Base-by-base conservation (phyloP, 73 alveolate species). In the Paramecium octaurelia region DNA sequence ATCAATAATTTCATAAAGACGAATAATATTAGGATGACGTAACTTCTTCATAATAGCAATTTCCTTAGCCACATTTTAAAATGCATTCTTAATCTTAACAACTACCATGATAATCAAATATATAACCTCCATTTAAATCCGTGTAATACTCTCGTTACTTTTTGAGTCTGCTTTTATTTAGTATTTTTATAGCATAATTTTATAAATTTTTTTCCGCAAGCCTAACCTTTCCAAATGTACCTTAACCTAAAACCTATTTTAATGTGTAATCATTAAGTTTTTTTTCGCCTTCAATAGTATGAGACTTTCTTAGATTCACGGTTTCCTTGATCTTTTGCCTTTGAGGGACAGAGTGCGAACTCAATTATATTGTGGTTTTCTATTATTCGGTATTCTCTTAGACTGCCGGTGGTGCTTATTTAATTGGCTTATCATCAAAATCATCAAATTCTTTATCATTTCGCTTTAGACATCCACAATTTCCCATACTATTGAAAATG, bases 31-130 rank as follows among this genome's bases (percentile, higher is more conserved):
- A 23, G 98, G 98, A 94, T 98, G 99, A 23, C 93, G 94, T 93
- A 98, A 76, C 93, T 95, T 97, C 93, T 97, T 97, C 99, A 98
- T 98, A 59, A 98, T 96, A 58, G 98, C 99, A 40, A 98, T 98
- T 93, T 98, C 99, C 70, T 96, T 75, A 31, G 92, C 90, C 14
- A 98, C 99, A 93, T 96, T 96, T 75, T 96, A 95, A 10, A 98
- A 86, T 18, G 96, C 95, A 77, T 92, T 93, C 40, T 93, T 94
- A 86, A 89, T 91, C 3, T 92, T 93, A 94, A 94, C 93, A 11
- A 92, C 97, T 87, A 54, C 2, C 1, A 54, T 58, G 16, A 58
- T 87, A n/a, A 80, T 94, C 96, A 58, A 44, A 75, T 6, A 59
- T 92, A 9, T 86, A 76, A 42, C 97, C 98, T 27, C 93, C 98